Evolutionary conservation across 306 rosid species (phyloP).

Genomic region (Dalbergia cultrata): DNA sequence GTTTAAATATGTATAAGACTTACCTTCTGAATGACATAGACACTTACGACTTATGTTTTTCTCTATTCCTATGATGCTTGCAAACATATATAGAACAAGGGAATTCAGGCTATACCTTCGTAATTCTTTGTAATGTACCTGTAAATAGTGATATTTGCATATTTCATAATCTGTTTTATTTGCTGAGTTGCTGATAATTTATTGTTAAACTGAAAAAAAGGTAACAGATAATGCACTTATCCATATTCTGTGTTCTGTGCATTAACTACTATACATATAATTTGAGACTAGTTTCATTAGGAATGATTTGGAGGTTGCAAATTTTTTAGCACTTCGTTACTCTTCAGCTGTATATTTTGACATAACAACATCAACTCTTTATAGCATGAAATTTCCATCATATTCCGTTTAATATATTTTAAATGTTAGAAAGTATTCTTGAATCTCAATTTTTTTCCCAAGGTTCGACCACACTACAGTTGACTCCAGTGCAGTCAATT

Average conservation of each 20-base stretch:
- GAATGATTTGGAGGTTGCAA: constrained; percentile 28
- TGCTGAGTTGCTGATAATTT: constrained; percentile 3
- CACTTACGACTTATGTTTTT: not conserved
- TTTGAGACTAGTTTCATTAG: constrained; percentile 28
- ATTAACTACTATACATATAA: not conserved
- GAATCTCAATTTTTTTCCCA: constrained; percentile 41
- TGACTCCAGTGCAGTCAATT: constrained; percentile 70
- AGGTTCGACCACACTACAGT: constrained; percentile 75
- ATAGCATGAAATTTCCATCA: not conserved
- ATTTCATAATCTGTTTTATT: constrained; percentile 15
- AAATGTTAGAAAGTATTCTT: constrained; percentile 12
- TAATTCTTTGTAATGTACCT: not conserved
- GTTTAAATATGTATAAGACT: constrained; percentile 14
- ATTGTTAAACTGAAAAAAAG: not conserved
- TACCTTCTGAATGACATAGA: constrained; percentile 7
- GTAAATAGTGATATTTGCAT: not conserved
- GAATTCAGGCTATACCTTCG: constrained; percentile 35
- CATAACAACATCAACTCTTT: constrained; percentile 15
- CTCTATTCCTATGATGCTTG: constrained; percentile 36
- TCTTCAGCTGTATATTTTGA: constrained; percentile 32
- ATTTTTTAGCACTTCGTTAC: constrained; percentile 8
- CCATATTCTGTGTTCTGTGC: constrained; percentile 3
- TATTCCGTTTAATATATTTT: constrained; percentile 2
- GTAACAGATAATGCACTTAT: not conserved
- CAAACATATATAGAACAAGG: constrained; percentile 15